Conservation (phyloP, 306 rosid species). For the Alnus glutinosa region DNA sequence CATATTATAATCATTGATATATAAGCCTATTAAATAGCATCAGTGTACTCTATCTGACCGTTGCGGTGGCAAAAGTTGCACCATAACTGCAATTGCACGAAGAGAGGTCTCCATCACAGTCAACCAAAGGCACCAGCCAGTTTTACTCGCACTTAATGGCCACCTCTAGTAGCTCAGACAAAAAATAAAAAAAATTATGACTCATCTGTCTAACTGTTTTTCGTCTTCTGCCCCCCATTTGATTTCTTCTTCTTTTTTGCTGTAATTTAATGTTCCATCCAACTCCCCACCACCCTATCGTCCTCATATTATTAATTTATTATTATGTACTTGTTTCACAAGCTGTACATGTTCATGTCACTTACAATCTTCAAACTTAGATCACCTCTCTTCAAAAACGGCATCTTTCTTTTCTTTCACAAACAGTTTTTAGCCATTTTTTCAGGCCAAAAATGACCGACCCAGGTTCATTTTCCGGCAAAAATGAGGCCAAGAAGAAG, state of each 20-base stretch:
- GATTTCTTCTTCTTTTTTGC: background rate
- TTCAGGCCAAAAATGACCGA: conserved; percentile 13
- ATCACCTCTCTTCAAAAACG: too few relatives aligned
- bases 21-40: too few relatives aligned
- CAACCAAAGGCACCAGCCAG: too few relatives aligned
- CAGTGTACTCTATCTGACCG: too few relatives aligned
- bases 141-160: too few relatives aligned
- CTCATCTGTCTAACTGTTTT: conserved; percentile 21
- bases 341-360: too few relatives aligned
- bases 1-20: too few relatives aligned
- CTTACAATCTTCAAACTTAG: background rate
- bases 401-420: background rate
- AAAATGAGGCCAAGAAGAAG: conserved; percentile 16
- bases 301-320: background rate
- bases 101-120: too few relatives aligned
- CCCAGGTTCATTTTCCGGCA: conserved; percentile 17
- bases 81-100: too few relatives aligned
- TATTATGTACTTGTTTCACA: background rate
- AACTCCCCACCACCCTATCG: background rate
- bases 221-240: background rate
- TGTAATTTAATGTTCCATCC: conserved; percentile 9
- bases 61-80: too few relatives aligned
- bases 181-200: background rate
- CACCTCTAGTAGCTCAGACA: too few relatives aligned
- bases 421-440: background rate